Evolutionary conservation across 345 rosid species (phyloP), one percentile per base, ranked within the genome.

Genomic region (Hypericum androsaemum): DNA sequence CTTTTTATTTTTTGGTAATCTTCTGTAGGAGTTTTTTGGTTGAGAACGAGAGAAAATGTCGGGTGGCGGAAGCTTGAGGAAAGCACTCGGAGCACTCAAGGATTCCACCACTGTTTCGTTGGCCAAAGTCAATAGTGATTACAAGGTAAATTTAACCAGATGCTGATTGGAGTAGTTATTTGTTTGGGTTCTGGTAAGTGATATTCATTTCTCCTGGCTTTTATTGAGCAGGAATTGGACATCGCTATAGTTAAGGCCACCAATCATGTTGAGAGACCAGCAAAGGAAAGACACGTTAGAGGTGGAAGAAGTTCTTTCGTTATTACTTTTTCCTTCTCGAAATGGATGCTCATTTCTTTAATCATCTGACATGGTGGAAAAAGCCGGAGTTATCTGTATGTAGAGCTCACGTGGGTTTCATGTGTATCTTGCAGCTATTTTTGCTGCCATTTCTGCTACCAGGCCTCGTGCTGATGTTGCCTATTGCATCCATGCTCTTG

Each of bases 391-490:
- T 22, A 15, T 8, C 32, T 50, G 12, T 39, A 60, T 44, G 36
- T 28, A 47, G 12, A 41, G 8, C 57, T 63, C 28, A 63, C 35
- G 11, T 50, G 2, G 10, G 42, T 38, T 53, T 7, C 43, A n/a
- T 16, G 7, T n/a, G 59, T 41, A n/a, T 17, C 70, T 22, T 73
- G 80, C 90, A 92, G 98, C 94, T 64, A 73, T 92, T 63, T 92
- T 92, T 49, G 74, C 84, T 10, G 84, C 96, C 48, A 77, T 88
- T 74, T 88, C 98, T 14, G 96, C 96, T 41, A 88, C 98, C 22
- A 85, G 96, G 67, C 97, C 98, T 60, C 86, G 97, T 6, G 98
- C 98, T 42, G 96, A 92, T 81, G 98, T 92, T 41, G 98, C 98
- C 8, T 92, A 92, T 53, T 88, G 96, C 64, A 92, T 92, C 62